Conservation (phyloP, 805 yeast species). For the Aciculoconidium aculeatum region DNA sequence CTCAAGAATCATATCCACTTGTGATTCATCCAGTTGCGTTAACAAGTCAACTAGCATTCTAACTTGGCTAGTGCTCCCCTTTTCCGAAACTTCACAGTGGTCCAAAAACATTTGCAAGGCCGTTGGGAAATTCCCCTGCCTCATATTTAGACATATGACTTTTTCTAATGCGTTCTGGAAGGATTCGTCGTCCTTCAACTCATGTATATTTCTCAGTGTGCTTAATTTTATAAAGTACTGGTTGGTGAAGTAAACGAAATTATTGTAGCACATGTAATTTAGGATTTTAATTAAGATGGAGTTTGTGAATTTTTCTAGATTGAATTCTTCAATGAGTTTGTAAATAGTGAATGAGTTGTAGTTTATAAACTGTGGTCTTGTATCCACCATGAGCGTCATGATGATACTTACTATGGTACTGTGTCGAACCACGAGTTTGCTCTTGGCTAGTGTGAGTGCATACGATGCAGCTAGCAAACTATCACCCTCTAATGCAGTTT, state of each 20-base stretch:
- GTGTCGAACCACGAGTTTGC: constrained; percentile 1
- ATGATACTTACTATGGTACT: constrained; percentile 1
- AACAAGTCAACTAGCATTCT: constrained; percentile 1
- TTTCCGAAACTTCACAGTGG: constrained; percentile 1
- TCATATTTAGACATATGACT: constrained; percentile 5
- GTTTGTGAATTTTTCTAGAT: constrained; percentile 1
- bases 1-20: constrained; percentile 1
- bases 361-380: not conserved
- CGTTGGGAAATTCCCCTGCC: constrained; percentile 5
- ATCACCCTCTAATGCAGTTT: constrained; percentile 17
- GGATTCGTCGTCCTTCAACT: not conserved
- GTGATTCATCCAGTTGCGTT: constrained; percentile 3
- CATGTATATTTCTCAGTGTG: not conserved
- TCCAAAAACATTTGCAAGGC: constrained; percentile 5
- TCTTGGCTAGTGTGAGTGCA: not conserved
- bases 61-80: too few species aligned
- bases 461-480: constrained; percentile 18
- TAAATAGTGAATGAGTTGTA: constrained; percentile 7
- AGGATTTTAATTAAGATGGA: constrained; percentile 2
- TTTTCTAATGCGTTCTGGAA: constrained; percentile 3
- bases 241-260: constrained; percentile 8
- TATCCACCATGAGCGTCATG: constrained; percentile 5
- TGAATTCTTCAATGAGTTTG: constrained; percentile 5
- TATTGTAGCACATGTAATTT: constrained; percentile 5
- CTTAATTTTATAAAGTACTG: constrained; percentile 2